Evolutionary conservation across 2,329 filamentous ascomycete species (phyloP).

Genomic region (Lecanosticta acicola): DNA sequence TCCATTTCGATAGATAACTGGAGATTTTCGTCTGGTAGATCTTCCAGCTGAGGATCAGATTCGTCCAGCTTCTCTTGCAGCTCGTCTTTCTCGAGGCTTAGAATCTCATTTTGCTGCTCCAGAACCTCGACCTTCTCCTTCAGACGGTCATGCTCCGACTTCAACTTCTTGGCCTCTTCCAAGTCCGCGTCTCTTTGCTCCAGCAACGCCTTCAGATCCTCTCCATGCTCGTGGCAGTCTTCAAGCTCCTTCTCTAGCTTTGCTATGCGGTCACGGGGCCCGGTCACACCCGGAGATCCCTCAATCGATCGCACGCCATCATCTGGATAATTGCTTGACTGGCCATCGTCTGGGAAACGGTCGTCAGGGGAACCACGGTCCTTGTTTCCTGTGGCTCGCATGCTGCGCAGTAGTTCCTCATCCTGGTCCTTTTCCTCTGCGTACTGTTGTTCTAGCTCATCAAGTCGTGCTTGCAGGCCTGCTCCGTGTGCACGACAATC

Average conservation of each 20-base stretch:
- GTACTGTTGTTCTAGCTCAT: not conserved
- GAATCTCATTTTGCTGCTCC: not conserved
- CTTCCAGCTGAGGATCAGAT: not conserved
- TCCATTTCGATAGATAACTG: not conserved
- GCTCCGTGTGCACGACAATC: not conserved
- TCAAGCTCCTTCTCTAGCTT: not conserved
- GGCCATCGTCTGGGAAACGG: too few species aligned
- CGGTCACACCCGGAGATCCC: too few species aligned
- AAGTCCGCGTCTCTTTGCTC: not conserved
- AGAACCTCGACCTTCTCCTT: not conserved
- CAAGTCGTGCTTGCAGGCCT: not conserved
- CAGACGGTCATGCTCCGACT: not conserved
- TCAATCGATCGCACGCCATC: too few species aligned
- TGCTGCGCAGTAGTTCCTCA: not conserved
- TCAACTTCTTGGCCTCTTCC: not conserved
- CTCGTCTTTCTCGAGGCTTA: not conserved
- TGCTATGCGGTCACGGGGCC: not conserved
- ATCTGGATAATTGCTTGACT: too few species aligned
- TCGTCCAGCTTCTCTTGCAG: not conserved
- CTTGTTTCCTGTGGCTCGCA: not conserved
- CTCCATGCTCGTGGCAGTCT: not conserved
- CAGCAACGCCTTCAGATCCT: not conserved
- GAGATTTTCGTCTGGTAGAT: not conserved
- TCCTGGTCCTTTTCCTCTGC: not conserved
- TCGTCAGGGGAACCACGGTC: not conserved